phyloP scores from a whole-genome alignment of 345 rosid genomes.

The Ceriops zippeliana region DNA sequence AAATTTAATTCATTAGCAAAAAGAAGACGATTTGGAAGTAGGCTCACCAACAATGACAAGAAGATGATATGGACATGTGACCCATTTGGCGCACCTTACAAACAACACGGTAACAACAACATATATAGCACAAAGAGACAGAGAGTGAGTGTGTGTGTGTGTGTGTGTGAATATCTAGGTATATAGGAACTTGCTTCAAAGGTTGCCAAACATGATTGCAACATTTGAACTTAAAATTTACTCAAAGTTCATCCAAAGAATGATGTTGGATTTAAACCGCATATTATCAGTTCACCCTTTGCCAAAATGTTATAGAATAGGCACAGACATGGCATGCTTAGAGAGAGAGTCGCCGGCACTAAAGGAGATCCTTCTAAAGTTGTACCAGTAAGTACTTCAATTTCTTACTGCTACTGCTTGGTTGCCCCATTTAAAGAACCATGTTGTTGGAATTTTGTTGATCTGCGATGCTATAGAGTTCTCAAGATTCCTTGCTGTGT shows the following conservation, averaged over 20 bases:
- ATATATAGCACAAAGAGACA: neutral
- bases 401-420: neutral
- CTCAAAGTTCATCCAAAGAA: conserved; percentile 18
- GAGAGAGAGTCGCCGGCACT: conserved; percentile 57
- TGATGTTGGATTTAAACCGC: neutral
- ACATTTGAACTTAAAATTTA: conserved; percentile 16
- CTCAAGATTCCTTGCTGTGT: too few relatives aligned
- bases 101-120: conserved; percentile 16
- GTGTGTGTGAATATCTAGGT: neutral
- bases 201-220: conserved; percentile 34
- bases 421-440: too few relatives aligned
- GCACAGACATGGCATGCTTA: conserved; percentile 37
- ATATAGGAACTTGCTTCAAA: conserved; percentile 31
- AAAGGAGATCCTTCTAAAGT: conserved; percentile 41
- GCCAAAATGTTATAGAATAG: neutral
- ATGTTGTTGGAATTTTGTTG: too few relatives aligned
- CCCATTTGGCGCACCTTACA: conserved; percentile 15
- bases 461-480: too few relatives aligned
- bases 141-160: neutral
- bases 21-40: neutral
- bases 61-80: conserved; percentile 15
- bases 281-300: conserved; percentile 5
- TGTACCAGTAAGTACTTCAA: conserved; percentile 31
- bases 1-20: neutral
- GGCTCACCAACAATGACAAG: neutral